Evolutionary conservation across 441 rosid species (phyloP).

Genomic region (Pelargonium citronellum): DNA sequence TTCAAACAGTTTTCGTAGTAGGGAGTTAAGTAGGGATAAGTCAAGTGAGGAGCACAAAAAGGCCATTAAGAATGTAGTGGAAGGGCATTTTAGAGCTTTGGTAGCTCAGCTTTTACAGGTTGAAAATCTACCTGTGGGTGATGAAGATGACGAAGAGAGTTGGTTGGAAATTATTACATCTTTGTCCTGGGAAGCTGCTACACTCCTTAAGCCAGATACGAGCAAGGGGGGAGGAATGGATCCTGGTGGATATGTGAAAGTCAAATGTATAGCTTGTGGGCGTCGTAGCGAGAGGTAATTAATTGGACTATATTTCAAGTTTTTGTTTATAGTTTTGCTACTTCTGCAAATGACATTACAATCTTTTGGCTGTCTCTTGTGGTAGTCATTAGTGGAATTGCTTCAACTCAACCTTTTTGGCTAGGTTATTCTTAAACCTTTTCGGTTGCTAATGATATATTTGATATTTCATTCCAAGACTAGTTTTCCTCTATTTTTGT

Average conservation of each 20-base stretch:
- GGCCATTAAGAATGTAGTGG: constrained; percentile 85
- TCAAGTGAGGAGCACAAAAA: constrained; percentile 76
- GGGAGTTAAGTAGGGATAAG: constrained; percentile 60
- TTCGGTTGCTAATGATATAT: not conserved
- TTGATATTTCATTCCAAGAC: not conserved
- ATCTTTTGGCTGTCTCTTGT: not conserved
- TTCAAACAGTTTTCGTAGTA: constrained; percentile 75
- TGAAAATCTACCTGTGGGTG: constrained; percentile 64
- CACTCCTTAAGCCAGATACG: constrained; percentile 87
- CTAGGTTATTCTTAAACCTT: not conserved
- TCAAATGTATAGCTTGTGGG: constrained; percentile 94
- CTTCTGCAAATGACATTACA: not conserved
- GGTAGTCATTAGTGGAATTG: not conserved
- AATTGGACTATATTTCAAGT: constrained; percentile 14
- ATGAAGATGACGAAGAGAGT: constrained; percentile 57
- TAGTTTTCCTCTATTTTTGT: not conserved
- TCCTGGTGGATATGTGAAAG: constrained; percentile 98
- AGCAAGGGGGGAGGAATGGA: constrained; percentile 98
- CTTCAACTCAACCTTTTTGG: not conserved
- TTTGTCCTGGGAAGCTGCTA: constrained; percentile 98
- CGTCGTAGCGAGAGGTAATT: constrained; percentile 73
- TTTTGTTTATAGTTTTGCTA: constrained; percentile 4
- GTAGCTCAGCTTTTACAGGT: constrained; percentile 85
- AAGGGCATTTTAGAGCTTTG: constrained; percentile 96
- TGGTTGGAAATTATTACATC: constrained; percentile 94